Evolutionary conservation across 1,284 basidiomycete species (phyloP), one percentile per base, ranked within the genome.

Genomic region (Pterula multifida): DNA sequence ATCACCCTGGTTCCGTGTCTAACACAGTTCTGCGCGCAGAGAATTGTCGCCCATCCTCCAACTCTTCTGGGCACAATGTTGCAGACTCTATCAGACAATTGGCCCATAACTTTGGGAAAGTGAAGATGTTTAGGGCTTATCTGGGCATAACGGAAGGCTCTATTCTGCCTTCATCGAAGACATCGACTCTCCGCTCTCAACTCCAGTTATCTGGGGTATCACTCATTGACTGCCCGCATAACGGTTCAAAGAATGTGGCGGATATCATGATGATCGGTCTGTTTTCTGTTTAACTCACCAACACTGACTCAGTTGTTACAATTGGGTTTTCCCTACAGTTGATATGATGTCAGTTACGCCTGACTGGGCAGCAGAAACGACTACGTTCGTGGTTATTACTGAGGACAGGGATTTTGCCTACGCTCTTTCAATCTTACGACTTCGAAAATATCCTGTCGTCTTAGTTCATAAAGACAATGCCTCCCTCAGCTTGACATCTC

Each of bases 121-220:
- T 75, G 17, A 70, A 67, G 13, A 58, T 65, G 0, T 71, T 78
- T 63, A 78, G 71, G 55, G 76, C 76, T 1, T 81, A 81, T 58
- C 62, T 73, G 42, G 70, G 73, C 52, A 53, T 73, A 39, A 62
- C 69, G 21, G 56, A 58, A 1, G 60, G 63, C 46, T 19, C 55
- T 2, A 62, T 68, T 52, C 63, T 61, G 50, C 61, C 51, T 46
- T 60, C 56, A 47, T 53, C 50, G 36, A 64, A 57, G 61, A 63
- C 60, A 51, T 57, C 54, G 2, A 47, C 26, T 22, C 68, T 72
- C 47, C 75, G 68, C 55, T 81, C 73, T 1, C 75, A 80, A 57
- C 66, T 81, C 19, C 78, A 80, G 55, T 70, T 69, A 0, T 79
- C 79, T n/a, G 78, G 79, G 1, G 71, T 80, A 4, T 76, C 78